A percentile compares a stretch with the other conserved stretches of the same genome.
Conservation (phyloP, 2,329 filamentous ascomycete genomes). For the Aureobasidium melanogenum region DNA sequence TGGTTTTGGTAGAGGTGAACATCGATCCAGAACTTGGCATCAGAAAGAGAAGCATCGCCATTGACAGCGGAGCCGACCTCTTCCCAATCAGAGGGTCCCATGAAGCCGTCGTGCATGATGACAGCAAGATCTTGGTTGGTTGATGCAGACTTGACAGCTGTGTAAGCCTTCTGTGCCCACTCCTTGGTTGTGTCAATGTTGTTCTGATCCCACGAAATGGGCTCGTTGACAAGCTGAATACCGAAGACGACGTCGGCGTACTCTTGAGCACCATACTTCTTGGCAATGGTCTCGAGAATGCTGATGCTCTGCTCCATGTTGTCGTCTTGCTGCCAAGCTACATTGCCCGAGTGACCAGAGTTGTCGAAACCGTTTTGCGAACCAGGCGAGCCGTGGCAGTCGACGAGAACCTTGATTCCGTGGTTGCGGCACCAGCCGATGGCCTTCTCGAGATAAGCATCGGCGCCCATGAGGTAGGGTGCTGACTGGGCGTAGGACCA, state of each 20-base stretch:
- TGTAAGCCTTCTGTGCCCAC: conserved; percentile 29
- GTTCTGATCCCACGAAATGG: conserved; percentile 29
- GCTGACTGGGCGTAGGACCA: conserved; percentile 41
- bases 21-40: conserved; percentile 34
- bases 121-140: conserved; percentile 28
- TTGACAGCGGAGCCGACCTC: conserved; percentile 20
- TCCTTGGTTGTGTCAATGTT: conserved; percentile 26
- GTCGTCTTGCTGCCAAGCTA: conserved; percentile 14
- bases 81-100: conserved; percentile 24
- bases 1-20: conserved; percentile 39
- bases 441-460: conserved; percentile 35
- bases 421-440: conserved; percentile 18
- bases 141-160: conserved; percentile 23
- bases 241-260: conserved; percentile 35
- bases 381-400: conserved; percentile 80
- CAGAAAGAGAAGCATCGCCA: conserved; percentile 18
- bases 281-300: conserved; percentile 31
- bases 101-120: conserved; percentile 34
- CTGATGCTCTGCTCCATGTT: conserved; percentile 27
- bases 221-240: conserved; percentile 38
- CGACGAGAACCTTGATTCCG: conserved; percentile 41
- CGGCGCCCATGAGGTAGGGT: conserved; percentile 39
- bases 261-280: conserved; percentile 30
- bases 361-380: conserved; percentile 19
- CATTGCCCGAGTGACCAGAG: conserved; percentile 15